These are phyloP conservation scores for Schwanniomyces occidentalis DNA, from an alignment of 805 yeast species.

Conservation along the genomic window DNA sequence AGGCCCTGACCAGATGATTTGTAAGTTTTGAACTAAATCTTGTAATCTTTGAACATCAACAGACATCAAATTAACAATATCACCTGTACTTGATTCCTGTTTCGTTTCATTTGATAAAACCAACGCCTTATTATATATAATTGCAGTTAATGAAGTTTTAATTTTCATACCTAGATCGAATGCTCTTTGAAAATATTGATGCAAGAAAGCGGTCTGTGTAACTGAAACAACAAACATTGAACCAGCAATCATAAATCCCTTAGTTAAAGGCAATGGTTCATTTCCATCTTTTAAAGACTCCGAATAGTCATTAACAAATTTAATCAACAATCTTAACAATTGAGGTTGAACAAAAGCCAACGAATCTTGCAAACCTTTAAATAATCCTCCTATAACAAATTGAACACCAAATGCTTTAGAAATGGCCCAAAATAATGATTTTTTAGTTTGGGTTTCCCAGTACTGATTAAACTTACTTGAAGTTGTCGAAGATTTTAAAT, in stretches of 20 bases:
- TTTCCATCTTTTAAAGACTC: conserved; percentile 30
- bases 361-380: conserved; percentile 73
- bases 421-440: conserved; percentile 61
- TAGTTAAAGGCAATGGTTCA: conserved; percentile 59
- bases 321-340: conserved; percentile 27
- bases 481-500: conserved; percentile 56
- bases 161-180: conserved; percentile 78
- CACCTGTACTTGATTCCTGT: conserved; percentile 79
- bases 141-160: conserved; percentile 65
- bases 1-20: conserved; percentile 90
- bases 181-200: conserved; percentile 75
- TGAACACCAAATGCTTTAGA: conserved; percentile 71
- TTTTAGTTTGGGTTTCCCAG: conserved; percentile 60
- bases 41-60: conserved; percentile 90
- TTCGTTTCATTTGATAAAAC: conserved; percentile 71
- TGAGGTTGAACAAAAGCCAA: conserved; percentile 51
- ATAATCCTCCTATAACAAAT: conserved; percentile 69
- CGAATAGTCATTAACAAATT: conserved; percentile 38
- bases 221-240: conserved; percentile 76
- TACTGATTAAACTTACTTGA: conserved; percentile 49
- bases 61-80: conserved; percentile 91
- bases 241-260: conserved; percentile 72
- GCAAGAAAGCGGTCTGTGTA: conserved; percentile 74
- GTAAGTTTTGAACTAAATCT: conserved; percentile 75
- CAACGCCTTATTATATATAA: conserved; percentile 67